A percentile compares a stretch with the other conserved stretches of the same genome.
These are phyloP conservation scores for Urochloa ruziziensis DNA, from an alignment of 176 grass and related monocot genomes.

Conservation along the genomic window DNA sequence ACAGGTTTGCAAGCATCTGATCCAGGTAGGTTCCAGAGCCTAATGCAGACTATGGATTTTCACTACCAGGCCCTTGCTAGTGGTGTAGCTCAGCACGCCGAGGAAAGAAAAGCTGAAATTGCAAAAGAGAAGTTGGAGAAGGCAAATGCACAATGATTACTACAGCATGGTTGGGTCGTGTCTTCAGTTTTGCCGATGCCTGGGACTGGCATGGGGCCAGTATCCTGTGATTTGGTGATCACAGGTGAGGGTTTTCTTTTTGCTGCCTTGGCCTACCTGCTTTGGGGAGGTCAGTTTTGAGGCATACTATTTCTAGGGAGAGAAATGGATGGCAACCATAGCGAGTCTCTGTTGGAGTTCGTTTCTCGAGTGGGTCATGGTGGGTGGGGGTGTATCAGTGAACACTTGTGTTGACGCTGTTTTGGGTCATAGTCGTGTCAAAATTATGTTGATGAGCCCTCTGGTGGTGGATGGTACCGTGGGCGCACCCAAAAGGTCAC, in stretches of 20 bases:
- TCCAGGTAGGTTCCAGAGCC: conserved; percentile 63
- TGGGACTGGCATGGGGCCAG: background rate
- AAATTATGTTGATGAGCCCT: conserved; percentile 15
- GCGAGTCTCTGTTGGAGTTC: background rate
- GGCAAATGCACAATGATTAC: conserved; percentile 35
- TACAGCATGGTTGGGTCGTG: background rate
- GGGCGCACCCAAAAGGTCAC: background rate
- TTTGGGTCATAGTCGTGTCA: background rate
- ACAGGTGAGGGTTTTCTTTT: background rate
- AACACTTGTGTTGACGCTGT: conserved; percentile 12
- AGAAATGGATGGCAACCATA: conserved; percentile 1
- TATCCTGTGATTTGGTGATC: conserved; percentile 29
- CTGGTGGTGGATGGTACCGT: background rate
- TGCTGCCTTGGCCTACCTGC: conserved; percentile 35
- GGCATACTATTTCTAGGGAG: conserved; percentile 23
- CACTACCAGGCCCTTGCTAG: conserved; percentile 75
- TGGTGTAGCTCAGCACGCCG: conserved; percentile 74
- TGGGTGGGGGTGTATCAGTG: background rate
- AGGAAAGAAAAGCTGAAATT: conserved; percentile 66
- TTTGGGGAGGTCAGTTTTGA: conserved; percentile 34
- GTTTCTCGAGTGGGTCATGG: conserved; percentile 14
- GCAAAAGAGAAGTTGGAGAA: conserved; percentile 81
- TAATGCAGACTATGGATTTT: conserved; percentile 85
- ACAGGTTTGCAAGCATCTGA: conserved; percentile 71
- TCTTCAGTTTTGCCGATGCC: conserved; percentile 30